Percentiles rank a stretch among this genome's conserved stretches.
These are phyloP conservation scores for Phalaenopsis equestris DNA, from an alignment of 106 monocot species.

Conservation along the genomic window DNA sequence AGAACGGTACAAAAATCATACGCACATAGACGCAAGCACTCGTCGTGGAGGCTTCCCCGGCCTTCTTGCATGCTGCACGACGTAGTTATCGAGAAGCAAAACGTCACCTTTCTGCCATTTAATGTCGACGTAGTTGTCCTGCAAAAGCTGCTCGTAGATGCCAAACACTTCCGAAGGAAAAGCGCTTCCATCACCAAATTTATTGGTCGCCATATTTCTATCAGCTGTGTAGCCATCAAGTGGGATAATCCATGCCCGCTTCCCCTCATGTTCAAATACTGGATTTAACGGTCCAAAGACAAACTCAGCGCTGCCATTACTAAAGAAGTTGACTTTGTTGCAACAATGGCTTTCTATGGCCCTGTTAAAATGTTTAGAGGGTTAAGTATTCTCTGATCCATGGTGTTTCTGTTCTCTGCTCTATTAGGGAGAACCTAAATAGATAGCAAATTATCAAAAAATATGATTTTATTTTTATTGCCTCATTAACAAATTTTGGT, in stretches of 20 bases:
- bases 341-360: not conserved
- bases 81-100: conserved; percentile 19
- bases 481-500: no score
- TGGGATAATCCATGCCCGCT: not conserved
- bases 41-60: conserved; percentile 12
- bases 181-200: conserved; percentile 1
- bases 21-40: conserved; percentile 9
- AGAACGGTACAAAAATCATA: not conserved
- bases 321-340: not conserved
- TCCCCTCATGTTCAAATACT: not conserved
- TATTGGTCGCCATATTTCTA: not conserved
- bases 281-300: not conserved
- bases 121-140: conserved; percentile 16
- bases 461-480: no score
- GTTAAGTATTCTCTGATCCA: not conserved
- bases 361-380: not conserved
- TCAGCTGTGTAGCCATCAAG: not conserved
- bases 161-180: not conserved
- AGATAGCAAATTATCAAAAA: no score
- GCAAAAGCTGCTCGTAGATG: not conserved
- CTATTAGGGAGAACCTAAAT: no score
- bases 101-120: conserved; percentile 24
- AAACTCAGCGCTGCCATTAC: not conserved
- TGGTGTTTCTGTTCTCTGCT: no score
- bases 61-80: conserved; percentile 20